Evolutionary conservation across 2,329 filamentous ascomycete genomes (phyloP).

Genomic region (Beauveria sp.): DNA sequence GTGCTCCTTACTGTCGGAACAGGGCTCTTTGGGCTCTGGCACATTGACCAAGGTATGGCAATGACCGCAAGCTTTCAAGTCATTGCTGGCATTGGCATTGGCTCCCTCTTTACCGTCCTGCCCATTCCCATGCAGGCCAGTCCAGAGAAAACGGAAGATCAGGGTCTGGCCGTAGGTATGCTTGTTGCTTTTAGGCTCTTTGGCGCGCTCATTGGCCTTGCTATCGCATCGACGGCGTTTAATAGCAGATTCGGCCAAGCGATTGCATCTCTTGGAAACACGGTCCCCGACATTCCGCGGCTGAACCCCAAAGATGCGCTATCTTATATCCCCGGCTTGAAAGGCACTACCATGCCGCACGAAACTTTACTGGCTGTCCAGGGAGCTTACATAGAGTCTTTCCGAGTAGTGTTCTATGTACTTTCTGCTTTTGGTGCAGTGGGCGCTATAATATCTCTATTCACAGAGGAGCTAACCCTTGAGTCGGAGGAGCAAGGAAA

Average conservation of each 20-base stretch:
- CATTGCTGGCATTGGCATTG: neutral
- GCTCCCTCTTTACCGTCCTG: neutral
- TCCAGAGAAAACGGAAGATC: neutral
- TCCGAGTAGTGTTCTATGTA: neutral
- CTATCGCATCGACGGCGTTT: neutral
- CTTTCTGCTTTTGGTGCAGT: neutral
- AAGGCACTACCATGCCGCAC: neutral
- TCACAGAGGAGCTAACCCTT: neutral
- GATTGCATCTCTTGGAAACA: neutral
- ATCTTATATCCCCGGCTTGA: neutral
- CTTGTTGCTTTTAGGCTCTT: neutral
- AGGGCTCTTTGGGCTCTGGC: neutral
- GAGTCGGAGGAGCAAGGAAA: neutral
- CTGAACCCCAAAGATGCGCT: neutral
- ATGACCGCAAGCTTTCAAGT: neutral
- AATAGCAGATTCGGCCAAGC: neutral
- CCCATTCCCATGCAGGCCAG: slow-evolving; percentile 2
- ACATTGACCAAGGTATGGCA: neutral
- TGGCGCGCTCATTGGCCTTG: neutral
- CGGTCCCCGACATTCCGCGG: neutral
- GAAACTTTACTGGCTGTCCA: neutral
- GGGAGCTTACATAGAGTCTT: neutral
- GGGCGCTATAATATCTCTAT: neutral
- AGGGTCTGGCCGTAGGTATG: neutral
- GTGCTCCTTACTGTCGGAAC: neutral